Evolutionary conservation across 805 yeast species (phyloP).

Genomic region (Kodamaea hsintzibuensis): DNA sequence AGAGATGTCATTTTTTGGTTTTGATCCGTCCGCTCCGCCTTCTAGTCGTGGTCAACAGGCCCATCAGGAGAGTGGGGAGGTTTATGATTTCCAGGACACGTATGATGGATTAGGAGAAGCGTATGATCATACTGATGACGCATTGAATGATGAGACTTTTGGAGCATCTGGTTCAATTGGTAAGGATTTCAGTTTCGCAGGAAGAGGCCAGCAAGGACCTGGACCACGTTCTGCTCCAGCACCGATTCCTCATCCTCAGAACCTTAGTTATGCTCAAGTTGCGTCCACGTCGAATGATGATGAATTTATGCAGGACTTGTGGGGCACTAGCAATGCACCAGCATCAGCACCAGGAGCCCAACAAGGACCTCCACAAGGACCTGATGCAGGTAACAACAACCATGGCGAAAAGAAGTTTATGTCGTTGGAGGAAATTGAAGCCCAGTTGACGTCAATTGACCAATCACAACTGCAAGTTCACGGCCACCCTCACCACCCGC

Average conservation of each 20-base stretch:
- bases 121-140: slow-evolving; percentile 70
- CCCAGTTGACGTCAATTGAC: slow-evolving; percentile 59
- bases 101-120: slow-evolving; percentile 76
- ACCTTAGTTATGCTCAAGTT: slow-evolving; percentile 45
- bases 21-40: slow-evolving; percentile 51
- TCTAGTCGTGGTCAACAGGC: slow-evolving; percentile 12
- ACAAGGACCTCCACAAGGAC: slow-evolving; percentile 40
- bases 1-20: slow-evolving; percentile 67
- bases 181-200: slow-evolving; percentile 67
- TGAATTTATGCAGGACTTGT: slow-evolving; percentile 46
- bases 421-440: slow-evolving; percentile 84
- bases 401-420: slow-evolving; percentile 49
- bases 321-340: slow-evolving; percentile 41
- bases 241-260: slow-evolving; percentile 9
- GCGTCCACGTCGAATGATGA: slow-evolving; percentile 41
- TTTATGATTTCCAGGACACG: slow-evolving; percentile 79
- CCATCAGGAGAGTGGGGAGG: slow-evolving; percentile 23
- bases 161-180: slow-evolving; percentile 55
- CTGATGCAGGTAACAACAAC: slow-evolving; percentile 12
- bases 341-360: slow-evolving; percentile 16
- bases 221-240: slow-evolving; percentile 10
- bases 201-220: slow-evolving; percentile 11
- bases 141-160: slow-evolving; percentile 77
- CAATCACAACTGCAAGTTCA: slow-evolving; percentile 18
- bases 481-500: slow-evolving; percentile 17